phyloP scores from a whole-genome alignment of 1,284 basidiomycete species.

The Tremellales sp. region DNA sequence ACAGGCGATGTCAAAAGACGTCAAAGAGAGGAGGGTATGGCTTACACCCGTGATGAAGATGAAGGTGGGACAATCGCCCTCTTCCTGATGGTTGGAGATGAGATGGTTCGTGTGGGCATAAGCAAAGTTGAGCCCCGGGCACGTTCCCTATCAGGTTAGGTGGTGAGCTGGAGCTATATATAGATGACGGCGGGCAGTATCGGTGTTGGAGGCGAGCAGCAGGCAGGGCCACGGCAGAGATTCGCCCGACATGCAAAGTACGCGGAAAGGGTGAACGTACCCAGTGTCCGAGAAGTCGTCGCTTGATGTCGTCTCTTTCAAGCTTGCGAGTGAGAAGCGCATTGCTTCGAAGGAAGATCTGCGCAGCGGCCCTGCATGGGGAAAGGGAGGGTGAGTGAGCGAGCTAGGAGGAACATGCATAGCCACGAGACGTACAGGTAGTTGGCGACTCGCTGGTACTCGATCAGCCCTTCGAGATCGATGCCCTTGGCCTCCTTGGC shows the following conservation, averaged over 20 bases:
- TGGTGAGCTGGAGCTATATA: not conserved
- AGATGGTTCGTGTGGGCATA: conserved; percentile 77
- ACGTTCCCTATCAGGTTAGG: conserved; percentile 24
- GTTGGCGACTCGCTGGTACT: conserved; percentile 48
- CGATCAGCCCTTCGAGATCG: conserved; percentile 48
- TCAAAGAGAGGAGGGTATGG: not conserved
- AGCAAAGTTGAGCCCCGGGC: conserved; percentile 66
- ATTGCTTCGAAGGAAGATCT: conserved; percentile 73
- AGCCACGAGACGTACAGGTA: conserved; percentile 36
- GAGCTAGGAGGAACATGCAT: not conserved
- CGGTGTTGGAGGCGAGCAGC: no score
- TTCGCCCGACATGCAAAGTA: no score
- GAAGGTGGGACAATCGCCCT: conserved; percentile 52
- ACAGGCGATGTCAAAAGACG: conserved; percentile 25
- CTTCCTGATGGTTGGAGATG: conserved; percentile 51
- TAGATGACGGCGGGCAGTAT: no score
- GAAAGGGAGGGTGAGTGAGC: not conserved
- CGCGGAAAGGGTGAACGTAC: conserved; percentile 10
- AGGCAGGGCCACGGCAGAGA: no score
- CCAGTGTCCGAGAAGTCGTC: conserved; percentile 60
- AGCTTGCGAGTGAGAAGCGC: conserved; percentile 62
- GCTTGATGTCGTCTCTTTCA: conserved; percentile 63
- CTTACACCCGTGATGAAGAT: conserved; percentile 59
- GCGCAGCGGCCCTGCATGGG: conserved; percentile 33
- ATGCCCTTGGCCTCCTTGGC: conserved; percentile 23